phyloP scores from a whole-genome alignment of 768 basidiomycete genomes.

The Trametes sanguinea region DNA sequence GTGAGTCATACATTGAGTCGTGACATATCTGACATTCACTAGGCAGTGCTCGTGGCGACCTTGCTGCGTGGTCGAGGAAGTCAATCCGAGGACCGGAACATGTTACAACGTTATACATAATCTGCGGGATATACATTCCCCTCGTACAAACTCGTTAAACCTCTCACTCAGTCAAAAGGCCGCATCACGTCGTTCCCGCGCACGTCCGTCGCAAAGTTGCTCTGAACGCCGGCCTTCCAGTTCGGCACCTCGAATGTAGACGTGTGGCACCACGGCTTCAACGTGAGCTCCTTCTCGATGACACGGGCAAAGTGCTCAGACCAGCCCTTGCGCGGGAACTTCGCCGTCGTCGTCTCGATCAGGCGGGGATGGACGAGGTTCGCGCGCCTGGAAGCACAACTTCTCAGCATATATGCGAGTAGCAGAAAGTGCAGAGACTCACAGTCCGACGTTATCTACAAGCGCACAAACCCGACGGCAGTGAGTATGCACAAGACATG shows the following conservation, averaged over 20 bases:
- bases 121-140: too few species aligned
- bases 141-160: too few species aligned
- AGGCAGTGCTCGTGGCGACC: too few species aligned
- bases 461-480: not conserved
- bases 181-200: slow-evolving; percentile 45
- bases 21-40: too few species aligned
- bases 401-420: not conserved
- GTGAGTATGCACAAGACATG: not conserved
- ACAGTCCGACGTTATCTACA: slow-evolving; percentile 49
- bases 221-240: slow-evolving; percentile 45
- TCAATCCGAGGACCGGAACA: too few species aligned
- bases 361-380: slow-evolving; percentile 44
- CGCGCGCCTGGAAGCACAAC: slow-evolving; percentile 36
- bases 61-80: too few species aligned
- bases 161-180: slow-evolving; percentile 36
- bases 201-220: slow-evolving; percentile 51
- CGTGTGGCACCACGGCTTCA: slow-evolving; percentile 56
- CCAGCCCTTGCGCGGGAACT: slow-evolving; percentile 49
- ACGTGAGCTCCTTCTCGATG: slow-evolving; percentile 45
- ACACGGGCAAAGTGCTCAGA: slow-evolving; percentile 44
- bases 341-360: slow-evolving; percentile 42
- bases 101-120: too few species aligned
- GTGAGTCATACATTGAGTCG: too few species aligned
- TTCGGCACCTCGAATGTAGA: slow-evolving; percentile 47
- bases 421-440: slow-evolving; percentile 20